These are phyloP conservation scores for Dillenia turbinata DNA, from an alignment of 164 flowering plant genomes.

Conservation along the genomic window DNA sequence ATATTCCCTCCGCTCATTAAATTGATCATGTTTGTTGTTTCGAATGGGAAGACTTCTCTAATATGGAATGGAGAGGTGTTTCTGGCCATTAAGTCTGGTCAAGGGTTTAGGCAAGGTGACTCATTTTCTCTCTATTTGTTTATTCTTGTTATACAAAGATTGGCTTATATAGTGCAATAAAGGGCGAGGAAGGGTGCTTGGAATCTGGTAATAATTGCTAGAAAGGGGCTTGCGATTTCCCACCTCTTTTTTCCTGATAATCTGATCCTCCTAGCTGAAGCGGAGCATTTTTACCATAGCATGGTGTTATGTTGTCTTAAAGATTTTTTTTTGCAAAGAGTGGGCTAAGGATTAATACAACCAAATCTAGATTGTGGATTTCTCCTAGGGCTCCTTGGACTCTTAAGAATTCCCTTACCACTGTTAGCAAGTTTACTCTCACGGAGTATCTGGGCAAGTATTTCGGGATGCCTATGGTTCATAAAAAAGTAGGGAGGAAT, in stretches of 20 bases:
- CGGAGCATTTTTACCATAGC: not conserved
- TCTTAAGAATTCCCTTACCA: no score
- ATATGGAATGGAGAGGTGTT: not conserved
- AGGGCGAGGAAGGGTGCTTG: not conserved
- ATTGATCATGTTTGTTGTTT: not conserved
- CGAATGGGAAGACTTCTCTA: not conserved
- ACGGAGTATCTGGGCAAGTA: no score
- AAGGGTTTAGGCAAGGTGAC: not conserved
- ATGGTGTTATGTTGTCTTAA: not conserved
- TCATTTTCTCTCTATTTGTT: not conserved
- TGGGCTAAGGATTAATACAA: not conserved
- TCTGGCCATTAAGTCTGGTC: not conserved
- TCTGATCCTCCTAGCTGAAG: not conserved
- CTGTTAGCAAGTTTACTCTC: no score
- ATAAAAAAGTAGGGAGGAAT: no score
- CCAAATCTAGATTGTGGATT: no score
- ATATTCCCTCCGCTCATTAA: not conserved
- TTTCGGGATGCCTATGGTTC: no score
- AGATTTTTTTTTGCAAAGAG: not conserved
- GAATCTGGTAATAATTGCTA: not conserved
- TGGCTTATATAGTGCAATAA: not conserved
- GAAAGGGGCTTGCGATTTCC: not conserved
- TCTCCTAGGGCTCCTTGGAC: no score
- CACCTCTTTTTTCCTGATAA: constrained; percentile 3
- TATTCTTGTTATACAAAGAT: not conserved